These are phyloP conservation scores for Magnaporthales sp. DNA, from an alignment of 2,329 filamentous ascomycete genomes.

Conservation along the genomic window DNA sequence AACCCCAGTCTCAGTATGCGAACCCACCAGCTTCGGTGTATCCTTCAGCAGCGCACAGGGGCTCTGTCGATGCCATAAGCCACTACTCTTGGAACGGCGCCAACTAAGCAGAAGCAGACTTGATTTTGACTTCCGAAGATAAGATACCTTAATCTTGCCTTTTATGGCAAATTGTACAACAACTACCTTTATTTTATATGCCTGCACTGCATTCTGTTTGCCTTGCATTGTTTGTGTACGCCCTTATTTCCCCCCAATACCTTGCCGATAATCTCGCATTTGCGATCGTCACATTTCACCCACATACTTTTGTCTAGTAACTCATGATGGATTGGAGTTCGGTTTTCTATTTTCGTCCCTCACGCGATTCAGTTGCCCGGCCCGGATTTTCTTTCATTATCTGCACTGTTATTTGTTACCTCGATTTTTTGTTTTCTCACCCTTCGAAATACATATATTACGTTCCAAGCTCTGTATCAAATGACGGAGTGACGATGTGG, in stretches of 20 bases:
- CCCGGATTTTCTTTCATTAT: neutral
- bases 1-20: slow-evolving; percentile 12
- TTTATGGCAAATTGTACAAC: neutral
- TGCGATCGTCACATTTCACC: neutral
- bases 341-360: neutral
- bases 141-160: neutral
- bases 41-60: slow-evolving; percentile 32
- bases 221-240: neutral
- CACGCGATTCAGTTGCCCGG: neutral
- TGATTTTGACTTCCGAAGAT: neutral
- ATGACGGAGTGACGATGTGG: neutral
- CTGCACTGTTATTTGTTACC: neutral
- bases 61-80: slow-evolving; percentile 40
- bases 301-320: neutral
- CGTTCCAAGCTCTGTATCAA: neutral
- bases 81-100: slow-evolving; percentile 51
- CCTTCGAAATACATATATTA: neutral
- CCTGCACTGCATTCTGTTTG: neutral
- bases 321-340: neutral
- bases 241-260: neutral
- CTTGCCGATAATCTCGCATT: neutral
- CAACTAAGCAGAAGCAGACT: slow-evolving; percentile 13
- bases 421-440: neutral
- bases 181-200: neutral
- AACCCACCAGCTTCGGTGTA: neutral